A percentile compares a stretch with the other conserved stretches of the same genome.
phyloP scores from a whole-genome alignment of 2,329 filamentous ascomycete species.

The Zelopaecilomyces penicillatus region DNA sequence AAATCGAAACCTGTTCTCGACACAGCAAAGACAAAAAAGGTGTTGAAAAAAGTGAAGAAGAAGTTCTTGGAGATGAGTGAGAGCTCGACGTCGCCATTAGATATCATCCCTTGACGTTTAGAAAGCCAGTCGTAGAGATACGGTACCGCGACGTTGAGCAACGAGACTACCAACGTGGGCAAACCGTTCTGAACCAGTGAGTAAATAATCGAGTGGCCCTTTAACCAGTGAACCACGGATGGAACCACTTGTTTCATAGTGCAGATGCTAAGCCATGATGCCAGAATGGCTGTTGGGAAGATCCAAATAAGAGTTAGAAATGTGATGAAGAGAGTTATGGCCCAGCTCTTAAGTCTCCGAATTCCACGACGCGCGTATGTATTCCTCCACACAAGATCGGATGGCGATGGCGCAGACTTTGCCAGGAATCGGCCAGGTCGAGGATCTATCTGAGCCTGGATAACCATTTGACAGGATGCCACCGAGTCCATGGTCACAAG shows the following conservation, averaged over 20 bases:
- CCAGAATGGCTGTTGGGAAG: constrained; percentile 68
- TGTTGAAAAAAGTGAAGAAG: constrained; percentile 99
- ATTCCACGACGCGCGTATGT: constrained; percentile 71
- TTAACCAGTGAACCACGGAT: constrained; percentile 56
- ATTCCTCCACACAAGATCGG: constrained; percentile 92
- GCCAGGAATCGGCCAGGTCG: constrained; percentile 79
- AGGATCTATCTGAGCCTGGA: constrained; percentile 88
- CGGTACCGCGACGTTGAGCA: constrained; percentile 83
- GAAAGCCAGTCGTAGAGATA: constrained; percentile 93
- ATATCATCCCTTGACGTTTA: constrained; percentile 88
- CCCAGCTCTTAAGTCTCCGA: constrained; percentile 73
- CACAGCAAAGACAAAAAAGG: constrained; percentile 89
- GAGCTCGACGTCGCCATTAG: constrained; percentile 85
- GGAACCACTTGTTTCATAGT: constrained; percentile 69
- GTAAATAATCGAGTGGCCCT: constrained; percentile 58
- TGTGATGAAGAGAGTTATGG: constrained; percentile 73
- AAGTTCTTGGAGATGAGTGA: constrained; percentile 98
- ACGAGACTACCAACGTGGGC: constrained; percentile 74
- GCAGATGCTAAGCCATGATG: constrained; percentile 71
- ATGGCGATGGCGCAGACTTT: constrained; percentile 76
- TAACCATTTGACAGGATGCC: constrained; percentile 86
- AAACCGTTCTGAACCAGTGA: constrained; percentile 80
- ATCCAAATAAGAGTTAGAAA: constrained; percentile 85
- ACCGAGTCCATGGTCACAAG: constrained; percentile 98
- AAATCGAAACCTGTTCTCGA: constrained; percentile 77